Base-by-base conservation (phyloP, 129 eudicot genomes). In the Logfia minima region DNA sequence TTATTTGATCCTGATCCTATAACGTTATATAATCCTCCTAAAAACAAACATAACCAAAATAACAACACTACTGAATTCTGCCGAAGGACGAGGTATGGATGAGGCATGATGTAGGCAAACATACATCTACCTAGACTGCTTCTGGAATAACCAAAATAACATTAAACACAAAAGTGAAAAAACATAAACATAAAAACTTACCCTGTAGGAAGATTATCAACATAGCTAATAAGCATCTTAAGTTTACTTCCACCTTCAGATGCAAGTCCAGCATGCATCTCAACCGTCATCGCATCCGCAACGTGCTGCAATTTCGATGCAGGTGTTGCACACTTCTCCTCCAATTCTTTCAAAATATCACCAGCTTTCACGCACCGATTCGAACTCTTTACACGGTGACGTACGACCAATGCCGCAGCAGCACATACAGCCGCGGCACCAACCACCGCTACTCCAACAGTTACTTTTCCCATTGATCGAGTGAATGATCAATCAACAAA, bases 191-290 rank as follows among this genome's bases (percentile, higher is more conserved):
- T 26, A 16, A 5, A 64, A 13, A 31, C 7, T 26, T 68, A 93
- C 98, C 98, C 98, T 3, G 90, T 79, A 56, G 98, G 97, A 24
- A 93, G 98, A 84, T 86, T 93, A 67, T 93, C 98, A 9, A 93
- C 98, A 52, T 76, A 93, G 90, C 97, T 90, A 62, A 90, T 88
- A 14, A 93, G 84, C 98, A 90, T 93, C 83, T 87, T 93, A 13
- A 93, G 86, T 43, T 85, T 89, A 68, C 92, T 88, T 1, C 91
- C 92, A 55, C 91, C 89, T 65, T 93, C 98, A n/a, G 93, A 84
- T 4, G 97, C 97, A 22, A 93, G 81, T 0, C 97, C 98, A 71
- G 91, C 97, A 61, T 90, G 92, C 96, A 93, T 93, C 87, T 93
- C 98, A 19, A 87, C 88, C 8, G 89, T 80, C 96, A 90, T 90